phyloP scores from a whole-genome alignment of 306 rosid species.

The Biancaea sappan region DNA sequence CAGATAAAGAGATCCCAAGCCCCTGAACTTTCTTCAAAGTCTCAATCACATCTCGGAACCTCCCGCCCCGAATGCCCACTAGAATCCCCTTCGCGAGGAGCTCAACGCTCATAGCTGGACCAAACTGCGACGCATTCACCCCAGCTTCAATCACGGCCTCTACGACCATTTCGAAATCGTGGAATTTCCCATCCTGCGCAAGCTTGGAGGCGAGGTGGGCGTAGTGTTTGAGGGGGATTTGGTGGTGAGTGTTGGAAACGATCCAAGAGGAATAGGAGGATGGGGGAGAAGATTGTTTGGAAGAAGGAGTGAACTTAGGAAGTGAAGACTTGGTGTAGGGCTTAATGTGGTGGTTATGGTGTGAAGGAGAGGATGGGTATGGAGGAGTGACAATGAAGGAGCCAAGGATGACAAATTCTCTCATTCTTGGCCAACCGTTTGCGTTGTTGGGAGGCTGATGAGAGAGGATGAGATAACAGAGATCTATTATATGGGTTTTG shows the following conservation, averaged over 20 bases:
- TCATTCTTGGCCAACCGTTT: conserved; percentile 64
- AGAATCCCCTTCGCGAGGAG: conserved; percentile 53
- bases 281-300: conserved; percentile 22
- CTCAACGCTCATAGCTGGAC: conserved; percentile 47
- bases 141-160: conserved; percentile 54
- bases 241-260: conserved; percentile 35
- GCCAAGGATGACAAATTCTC: conserved; percentile 64
- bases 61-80: conserved; percentile 47
- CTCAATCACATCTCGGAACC: conserved; percentile 44
- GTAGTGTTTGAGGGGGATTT: conserved; percentile 42
- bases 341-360: conserved; percentile 34
- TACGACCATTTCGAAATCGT: conserved; percentile 47
- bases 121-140: conserved; percentile 41
- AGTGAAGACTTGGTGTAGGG: conserved; percentile 45
- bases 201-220: conserved; percentile 61
- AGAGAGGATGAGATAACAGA: neutral
- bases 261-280: conserved; percentile 45
- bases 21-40: conserved; percentile 48
- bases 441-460: neutral
- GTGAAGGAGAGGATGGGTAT: conserved; percentile 33
- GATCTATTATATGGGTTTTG: conserved; percentile 32
- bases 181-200: conserved; percentile 52
- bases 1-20: conserved; percentile 47
- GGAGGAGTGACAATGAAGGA: conserved; percentile 56
- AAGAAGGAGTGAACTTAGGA: conserved; percentile 41